Evolutionary conservation across 1,139 yeast genomes (phyloP).

Genomic region (Geotrichum bryndzae): DNA sequence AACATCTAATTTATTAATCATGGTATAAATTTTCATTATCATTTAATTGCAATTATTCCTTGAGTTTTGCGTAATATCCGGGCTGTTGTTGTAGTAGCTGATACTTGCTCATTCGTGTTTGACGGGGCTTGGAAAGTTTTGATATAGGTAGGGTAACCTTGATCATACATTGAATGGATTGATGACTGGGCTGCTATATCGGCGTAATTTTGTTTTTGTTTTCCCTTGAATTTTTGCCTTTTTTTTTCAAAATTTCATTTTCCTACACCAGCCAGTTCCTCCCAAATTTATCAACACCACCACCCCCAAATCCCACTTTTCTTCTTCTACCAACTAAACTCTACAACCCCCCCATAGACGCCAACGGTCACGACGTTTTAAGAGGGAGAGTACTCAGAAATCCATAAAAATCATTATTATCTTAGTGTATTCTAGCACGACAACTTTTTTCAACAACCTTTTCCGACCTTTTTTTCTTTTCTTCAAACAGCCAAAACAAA

Average conservation of each 20-base stretch:
- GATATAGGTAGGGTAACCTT: neutral
- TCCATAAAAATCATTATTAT: neutral
- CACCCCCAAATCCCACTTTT: slow-evolving; percentile 3
- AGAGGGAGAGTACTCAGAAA: slow-evolving; percentile 3
- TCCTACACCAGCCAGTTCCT: neutral
- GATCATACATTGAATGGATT: neutral
- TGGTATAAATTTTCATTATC: neutral
- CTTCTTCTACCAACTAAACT: slow-evolving; percentile 6
- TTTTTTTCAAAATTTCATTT: neutral
- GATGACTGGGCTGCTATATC: too few relatives aligned
- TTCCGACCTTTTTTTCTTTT: neutral
- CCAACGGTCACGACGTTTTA: slow-evolving; percentile 10
- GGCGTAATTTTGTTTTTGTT: neutral
- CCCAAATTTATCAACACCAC: slow-evolving; percentile 5
- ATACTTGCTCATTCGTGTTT: neutral
- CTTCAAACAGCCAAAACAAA: neutral
- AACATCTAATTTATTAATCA: neutral
- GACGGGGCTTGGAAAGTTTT: too few relatives aligned
- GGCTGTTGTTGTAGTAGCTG: neutral
- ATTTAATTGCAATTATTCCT: neutral
- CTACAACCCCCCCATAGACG: slow-evolving; percentile 16
- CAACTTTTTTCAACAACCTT: neutral
- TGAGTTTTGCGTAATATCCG: neutral
- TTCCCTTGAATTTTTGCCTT: neutral
- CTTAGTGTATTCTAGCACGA: neutral